phyloP scores from a whole-genome alignment of 1,284 basidiomycete species.

The Fomitiporia mediterranea region DNA sequence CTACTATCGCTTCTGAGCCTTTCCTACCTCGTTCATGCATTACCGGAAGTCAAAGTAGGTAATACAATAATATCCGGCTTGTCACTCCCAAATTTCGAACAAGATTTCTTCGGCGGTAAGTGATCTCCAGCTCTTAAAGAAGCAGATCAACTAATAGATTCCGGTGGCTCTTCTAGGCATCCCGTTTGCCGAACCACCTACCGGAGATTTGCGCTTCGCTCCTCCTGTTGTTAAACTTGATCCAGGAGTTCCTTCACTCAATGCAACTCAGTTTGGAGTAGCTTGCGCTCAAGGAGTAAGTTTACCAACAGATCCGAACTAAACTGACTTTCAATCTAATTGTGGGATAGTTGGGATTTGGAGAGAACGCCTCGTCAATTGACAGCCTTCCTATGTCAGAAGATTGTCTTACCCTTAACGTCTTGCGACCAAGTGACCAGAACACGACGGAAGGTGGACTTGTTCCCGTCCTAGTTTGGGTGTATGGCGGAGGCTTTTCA shows the following conservation, averaged over 20 bases:
- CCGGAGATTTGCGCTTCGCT: constrained; percentile 50
- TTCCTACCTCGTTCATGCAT: neutral
- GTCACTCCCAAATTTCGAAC: neutral
- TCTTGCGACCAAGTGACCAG: constrained; percentile 38
- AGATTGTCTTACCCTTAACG: constrained; percentile 46
- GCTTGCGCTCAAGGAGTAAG: constrained; percentile 47
- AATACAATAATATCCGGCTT: neutral
- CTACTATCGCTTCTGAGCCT: neutral
- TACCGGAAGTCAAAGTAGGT: neutral
- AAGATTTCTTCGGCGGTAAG: constrained; percentile 12
- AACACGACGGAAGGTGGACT: constrained; percentile 20
- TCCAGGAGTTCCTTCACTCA: constrained; percentile 30
- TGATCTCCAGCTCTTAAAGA: neutral
- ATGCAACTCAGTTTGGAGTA: constrained; percentile 48
- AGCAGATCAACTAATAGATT: neutral
- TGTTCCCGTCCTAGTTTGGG: constrained; percentile 38
- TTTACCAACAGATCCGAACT: neutral
- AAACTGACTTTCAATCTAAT: neutral
- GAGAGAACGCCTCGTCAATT: neutral
- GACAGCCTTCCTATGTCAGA: constrained; percentile 29
- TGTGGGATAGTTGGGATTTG: neutral
- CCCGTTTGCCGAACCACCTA: constrained; percentile 59
- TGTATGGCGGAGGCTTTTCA: constrained; percentile 27
- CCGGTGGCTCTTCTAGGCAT: constrained; percentile 48
- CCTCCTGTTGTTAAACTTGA: constrained; percentile 48